These are phyloP conservation scores for Cryphonectria carpinicola DNA, from an alignment of 2,329 filamentous ascomycete genomes.

Conservation along the genomic window DNA sequence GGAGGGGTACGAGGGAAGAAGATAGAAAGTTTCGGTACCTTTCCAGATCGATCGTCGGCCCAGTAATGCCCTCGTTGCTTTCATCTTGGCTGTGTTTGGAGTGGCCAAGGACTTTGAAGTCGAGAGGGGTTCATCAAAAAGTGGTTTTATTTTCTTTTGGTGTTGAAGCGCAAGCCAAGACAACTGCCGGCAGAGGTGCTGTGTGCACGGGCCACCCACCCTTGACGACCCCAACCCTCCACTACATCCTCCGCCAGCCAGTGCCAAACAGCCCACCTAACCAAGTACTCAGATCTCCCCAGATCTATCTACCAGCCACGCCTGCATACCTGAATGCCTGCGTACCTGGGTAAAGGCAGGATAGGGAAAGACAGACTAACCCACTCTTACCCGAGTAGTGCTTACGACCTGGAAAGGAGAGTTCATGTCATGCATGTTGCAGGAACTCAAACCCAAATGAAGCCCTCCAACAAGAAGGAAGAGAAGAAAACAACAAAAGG, in stretches of 20 bases:
- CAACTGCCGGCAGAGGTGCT: neutral
- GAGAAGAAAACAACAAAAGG: too few species aligned
- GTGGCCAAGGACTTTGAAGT: too few species aligned
- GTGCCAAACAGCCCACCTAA: too few species aligned
- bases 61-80: slow-evolving; percentile 42
- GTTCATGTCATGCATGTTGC: neutral
- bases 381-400: neutral
- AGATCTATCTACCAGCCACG: too few species aligned
- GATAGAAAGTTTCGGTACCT: slow-evolving; percentile 7
- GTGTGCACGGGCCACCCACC: neutral
- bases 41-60: slow-evolving; percentile 32
- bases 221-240: neutral
- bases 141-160: neutral
- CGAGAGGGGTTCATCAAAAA: neutral
- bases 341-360: too few species aligned
- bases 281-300: too few species aligned
- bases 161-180: neutral
- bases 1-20: neutral
- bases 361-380: too few species aligned
- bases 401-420: neutral
- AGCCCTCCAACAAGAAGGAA: too few species aligned
- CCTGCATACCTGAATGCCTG: too few species aligned
- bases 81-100: slow-evolving; percentile 37
- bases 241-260: too few species aligned
- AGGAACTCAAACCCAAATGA: neutral